phyloP scores from a whole-genome alignment of 345 rosid species.

The Microthlaspi erraticum region DNA sequence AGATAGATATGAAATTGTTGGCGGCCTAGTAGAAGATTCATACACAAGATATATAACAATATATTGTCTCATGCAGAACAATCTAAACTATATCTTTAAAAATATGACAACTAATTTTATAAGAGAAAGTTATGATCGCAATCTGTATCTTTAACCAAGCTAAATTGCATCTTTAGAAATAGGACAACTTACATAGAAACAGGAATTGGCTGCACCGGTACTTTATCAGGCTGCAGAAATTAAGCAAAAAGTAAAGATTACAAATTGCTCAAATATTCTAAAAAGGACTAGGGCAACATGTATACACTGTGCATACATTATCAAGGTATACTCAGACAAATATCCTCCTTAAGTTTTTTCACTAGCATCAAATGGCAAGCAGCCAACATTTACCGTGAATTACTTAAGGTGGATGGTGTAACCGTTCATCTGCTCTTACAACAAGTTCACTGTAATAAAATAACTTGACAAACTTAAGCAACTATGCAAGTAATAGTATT shows the following conservation, averaged over 20 bases:
- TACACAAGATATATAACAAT: conserved; percentile 14
- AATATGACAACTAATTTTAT: not conserved
- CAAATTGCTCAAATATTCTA: conserved; percentile 1
- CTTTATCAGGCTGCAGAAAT: conserved; percentile 74
- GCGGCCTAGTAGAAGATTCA: conserved; percentile 26
- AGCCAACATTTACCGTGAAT: conserved; percentile 11
- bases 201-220: conserved; percentile 71
- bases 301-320: conserved; percentile 2
- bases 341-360: conserved; percentile 26
- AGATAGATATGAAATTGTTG: conserved; percentile 13
- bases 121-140: conserved; percentile 25
- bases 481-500: not conserved
- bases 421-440: conserved; percentile 18
- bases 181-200: conserved; percentile 74
- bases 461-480: conserved; percentile 13
- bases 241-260: conserved; percentile 34
- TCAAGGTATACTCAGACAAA: conserved; percentile 11
- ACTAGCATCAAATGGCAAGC: conserved; percentile 29
- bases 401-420: conserved; percentile 10
- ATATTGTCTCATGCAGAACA: conserved; percentile 15
- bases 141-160: not conserved
- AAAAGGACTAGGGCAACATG: conserved; percentile 16
- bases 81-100: conserved; percentile 14
- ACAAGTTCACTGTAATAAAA: not conserved
- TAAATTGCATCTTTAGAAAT: no score